Conservation (phyloP, 2,329 filamentous ascomycete species). For the Fusarium algeriense region DNA sequence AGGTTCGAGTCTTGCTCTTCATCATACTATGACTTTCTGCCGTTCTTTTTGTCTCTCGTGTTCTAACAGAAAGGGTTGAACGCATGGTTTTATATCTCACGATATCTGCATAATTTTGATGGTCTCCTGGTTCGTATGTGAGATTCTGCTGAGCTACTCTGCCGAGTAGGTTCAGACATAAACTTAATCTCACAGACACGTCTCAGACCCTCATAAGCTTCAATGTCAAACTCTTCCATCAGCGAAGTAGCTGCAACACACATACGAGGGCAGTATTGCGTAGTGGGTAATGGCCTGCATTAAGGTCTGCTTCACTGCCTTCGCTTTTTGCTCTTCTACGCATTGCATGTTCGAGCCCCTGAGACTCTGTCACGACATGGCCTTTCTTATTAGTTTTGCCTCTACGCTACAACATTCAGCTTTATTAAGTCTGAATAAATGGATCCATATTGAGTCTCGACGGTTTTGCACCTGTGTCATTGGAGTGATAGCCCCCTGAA, state of each 20-base stretch:
- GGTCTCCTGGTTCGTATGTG: too few relatives aligned
- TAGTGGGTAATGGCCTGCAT: not conserved
- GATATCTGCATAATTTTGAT: too few relatives aligned
- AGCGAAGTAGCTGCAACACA: not conserved
- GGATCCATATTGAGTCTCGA: fast-evolving
- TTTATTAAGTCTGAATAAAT: fast-evolving
- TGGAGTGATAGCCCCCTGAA: fast-evolving
- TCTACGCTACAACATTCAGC: fast-evolving
- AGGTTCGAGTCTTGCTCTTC: not conserved
- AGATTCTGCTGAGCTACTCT: too few relatives aligned
- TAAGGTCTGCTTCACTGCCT: not conserved
- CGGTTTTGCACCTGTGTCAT: not conserved
- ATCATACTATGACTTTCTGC: not conserved
- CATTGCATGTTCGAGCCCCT: not conserved
- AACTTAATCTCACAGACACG: too few relatives aligned
- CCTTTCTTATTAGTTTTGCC: not conserved
- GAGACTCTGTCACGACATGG: not conserved
- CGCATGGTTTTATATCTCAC: too few relatives aligned
- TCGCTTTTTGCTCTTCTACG: not conserved
- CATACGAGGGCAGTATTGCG: not conserved
- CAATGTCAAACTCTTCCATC: not conserved
- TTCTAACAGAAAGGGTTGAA: not conserved
- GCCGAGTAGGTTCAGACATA: not conserved
- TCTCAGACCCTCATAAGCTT: not conserved
- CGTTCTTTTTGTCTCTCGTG: not conserved